Evolutionary conservation across 1,284 basidiomycete genomes (phyloP).

Genomic region (Chondrostereum purpureum): DNA sequence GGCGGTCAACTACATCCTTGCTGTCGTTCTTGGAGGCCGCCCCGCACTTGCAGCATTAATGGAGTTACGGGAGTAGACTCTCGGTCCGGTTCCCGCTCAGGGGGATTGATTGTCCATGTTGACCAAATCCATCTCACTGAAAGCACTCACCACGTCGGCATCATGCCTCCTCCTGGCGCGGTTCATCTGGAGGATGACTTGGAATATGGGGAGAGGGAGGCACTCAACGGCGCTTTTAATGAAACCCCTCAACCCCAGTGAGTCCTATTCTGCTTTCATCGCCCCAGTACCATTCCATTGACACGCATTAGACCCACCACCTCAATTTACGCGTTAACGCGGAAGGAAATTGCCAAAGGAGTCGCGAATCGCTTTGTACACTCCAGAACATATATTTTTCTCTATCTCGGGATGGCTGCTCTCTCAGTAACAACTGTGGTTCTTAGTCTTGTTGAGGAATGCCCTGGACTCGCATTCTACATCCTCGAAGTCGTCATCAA

Average conservation of each 20-base stretch:
- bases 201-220: constrained; percentile 2
- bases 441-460: constrained; percentile 76
- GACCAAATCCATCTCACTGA: too few relatives aligned
- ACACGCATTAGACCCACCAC: constrained; percentile 49
- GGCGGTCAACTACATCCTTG: too few relatives aligned
- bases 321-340: constrained; percentile 76
- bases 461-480: constrained; percentile 79
- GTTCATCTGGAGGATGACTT: neutral
- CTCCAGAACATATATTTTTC: constrained; percentile 72
- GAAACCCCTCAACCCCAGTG: neutral
- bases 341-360: constrained; percentile 71
- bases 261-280: neutral
- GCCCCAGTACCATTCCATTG: too few relatives aligned
- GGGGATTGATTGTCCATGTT: too few relatives aligned
- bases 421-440: constrained; percentile 87
- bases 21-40: too few relatives aligned
- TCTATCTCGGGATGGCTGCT: constrained; percentile 87
- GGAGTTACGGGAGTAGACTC: too few relatives aligned
- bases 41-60: too few relatives aligned
- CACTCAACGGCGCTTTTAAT: neutral
- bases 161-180: constrained; percentile 5
- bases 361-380: constrained; percentile 84
- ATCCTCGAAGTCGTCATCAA: constrained; percentile 90
- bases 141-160: too few relatives aligned
- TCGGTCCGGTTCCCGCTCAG: too few relatives aligned